Conservation (phyloP, 176 grass and related monocot genomes). For the Eleusine indica region DNA sequence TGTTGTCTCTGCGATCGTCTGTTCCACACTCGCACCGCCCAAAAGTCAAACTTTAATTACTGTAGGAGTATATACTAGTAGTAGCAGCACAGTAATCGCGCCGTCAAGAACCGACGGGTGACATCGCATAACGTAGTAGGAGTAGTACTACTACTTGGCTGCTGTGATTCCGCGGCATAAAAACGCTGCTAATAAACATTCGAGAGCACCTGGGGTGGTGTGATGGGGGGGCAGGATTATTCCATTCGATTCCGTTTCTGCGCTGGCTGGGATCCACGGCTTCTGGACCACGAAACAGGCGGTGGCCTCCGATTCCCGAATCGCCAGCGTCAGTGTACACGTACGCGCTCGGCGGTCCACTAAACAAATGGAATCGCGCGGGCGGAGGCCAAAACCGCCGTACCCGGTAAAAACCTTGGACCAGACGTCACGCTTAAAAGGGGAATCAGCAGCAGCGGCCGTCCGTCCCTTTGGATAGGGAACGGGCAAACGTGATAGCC, state of each 20-base stretch:
- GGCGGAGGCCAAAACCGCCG: slow-evolving; percentile 16
- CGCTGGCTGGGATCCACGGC: neutral
- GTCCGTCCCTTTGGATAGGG: slow-evolving; percentile 27
- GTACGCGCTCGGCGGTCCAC: neutral
- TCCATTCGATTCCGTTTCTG: neutral
- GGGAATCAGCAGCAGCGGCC: neutral
- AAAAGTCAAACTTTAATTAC: neutral
- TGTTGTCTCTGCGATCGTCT: neutral
- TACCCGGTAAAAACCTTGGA: neutral
- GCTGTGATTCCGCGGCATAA: neutral
- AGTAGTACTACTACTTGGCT: too few species aligned
- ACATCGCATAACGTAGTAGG: neutral
- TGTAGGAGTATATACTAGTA: neutral
- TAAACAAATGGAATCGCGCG: slow-evolving; percentile 1
- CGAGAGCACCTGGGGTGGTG: neutral
- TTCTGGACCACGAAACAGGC: slow-evolving; percentile 41
- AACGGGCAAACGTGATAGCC: neutral
- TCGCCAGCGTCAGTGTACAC: slow-evolving; percentile 28
- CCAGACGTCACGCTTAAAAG: neutral
- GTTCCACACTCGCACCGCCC: neutral
- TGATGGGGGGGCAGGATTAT: slow-evolving; percentile 17
- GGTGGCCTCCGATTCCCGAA: slow-evolving; percentile 2
- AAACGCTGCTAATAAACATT: neutral
- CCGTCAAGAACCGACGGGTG: neutral
- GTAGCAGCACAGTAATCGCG: neutral